Conservation (phyloP, 768 basidiomycete species). For the Suillus alpinus region DNA sequence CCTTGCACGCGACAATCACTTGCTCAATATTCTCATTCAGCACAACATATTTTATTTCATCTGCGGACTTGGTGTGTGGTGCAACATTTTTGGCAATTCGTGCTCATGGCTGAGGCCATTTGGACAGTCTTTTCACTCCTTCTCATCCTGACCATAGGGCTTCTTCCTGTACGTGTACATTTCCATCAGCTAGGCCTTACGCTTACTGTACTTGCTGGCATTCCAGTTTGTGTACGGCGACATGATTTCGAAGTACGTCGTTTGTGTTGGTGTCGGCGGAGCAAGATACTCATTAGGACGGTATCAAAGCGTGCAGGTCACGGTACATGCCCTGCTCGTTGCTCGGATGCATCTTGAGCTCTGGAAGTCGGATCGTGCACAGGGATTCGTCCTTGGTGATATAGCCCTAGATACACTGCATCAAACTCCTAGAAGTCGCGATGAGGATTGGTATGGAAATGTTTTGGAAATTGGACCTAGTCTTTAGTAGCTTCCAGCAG, state of each 20-base stretch:
- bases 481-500: neutral
- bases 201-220: neutral
- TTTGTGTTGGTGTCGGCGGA: neutral
- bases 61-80: constrained; percentile 1
- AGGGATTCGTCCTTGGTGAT: too few relatives aligned
- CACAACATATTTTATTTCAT: constrained; percentile 7
- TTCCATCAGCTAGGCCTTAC: too few relatives aligned
- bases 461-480: neutral
- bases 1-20: neutral
- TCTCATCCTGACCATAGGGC: neutral
- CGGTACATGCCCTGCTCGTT: constrained; percentile 2
- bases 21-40: constrained; percentile 1
- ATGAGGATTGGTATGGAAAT: neutral
- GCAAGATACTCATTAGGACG: neutral
- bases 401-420: neutral
- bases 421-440: neutral
- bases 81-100: neutral
- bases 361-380: constrained; percentile 2
- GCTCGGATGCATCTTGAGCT: constrained; percentile 5
- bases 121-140: neutral
- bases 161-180: neutral
- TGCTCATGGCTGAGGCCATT: neutral
- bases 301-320: neutral
- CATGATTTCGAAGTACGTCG: constrained; percentile 3
- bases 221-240: neutral